Conservation (phyloP, 2,329 filamentous ascomycete species). For the Epichloe glyceriae region DNA sequence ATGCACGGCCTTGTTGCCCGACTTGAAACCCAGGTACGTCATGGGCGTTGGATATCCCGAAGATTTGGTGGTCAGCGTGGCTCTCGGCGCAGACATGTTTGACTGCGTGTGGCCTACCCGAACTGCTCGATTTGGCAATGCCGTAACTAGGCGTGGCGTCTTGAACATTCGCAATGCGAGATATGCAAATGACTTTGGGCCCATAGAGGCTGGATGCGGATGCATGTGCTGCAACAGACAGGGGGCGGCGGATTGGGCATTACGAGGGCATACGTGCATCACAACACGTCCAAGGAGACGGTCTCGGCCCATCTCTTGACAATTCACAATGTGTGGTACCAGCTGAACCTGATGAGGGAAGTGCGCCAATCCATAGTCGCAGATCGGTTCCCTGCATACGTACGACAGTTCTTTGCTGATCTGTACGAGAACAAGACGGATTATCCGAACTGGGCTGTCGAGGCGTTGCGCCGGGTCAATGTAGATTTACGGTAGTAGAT, state of each 20-base stretch:
- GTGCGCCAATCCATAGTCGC: slow-evolving; percentile 67
- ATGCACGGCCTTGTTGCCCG: slow-evolving; percentile 74
- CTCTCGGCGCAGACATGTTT: slow-evolving; percentile 96
- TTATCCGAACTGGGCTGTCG: slow-evolving; percentile 77
- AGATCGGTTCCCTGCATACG: slow-evolving; percentile 66
- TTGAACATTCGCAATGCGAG: slow-evolving; percentile 69
- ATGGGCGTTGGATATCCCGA: slow-evolving; percentile 99
- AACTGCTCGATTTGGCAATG: slow-evolving; percentile 92
- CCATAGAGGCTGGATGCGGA: slow-evolving; percentile 70
- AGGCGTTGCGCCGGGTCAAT: slow-evolving; percentile 64
- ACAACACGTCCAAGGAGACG: slow-evolving; percentile 88
- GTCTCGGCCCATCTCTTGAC: slow-evolving; percentile 75
- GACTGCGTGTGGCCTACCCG: slow-evolving; percentile 98
- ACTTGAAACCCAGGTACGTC: slow-evolving; percentile 91
- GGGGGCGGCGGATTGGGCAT: slow-evolving; percentile 63
- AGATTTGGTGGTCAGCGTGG: slow-evolving; percentile 85
- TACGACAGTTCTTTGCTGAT: slow-evolving; percentile 64
- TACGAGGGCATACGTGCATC: slow-evolving; percentile 80
- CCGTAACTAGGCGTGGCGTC: slow-evolving; percentile 69
- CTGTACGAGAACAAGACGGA: slow-evolving; percentile 50
- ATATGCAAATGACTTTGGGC: slow-evolving; percentile 68
- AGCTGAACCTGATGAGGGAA: slow-evolving; percentile 69
- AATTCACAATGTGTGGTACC: slow-evolving; percentile 92
- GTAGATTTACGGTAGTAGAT: slow-evolving; percentile 40
- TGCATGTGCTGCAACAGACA: slow-evolving; percentile 60